phyloP scores from a whole-genome alignment of 2,329 filamentous ascomycete species.

The Massarina eburnea region DNA sequence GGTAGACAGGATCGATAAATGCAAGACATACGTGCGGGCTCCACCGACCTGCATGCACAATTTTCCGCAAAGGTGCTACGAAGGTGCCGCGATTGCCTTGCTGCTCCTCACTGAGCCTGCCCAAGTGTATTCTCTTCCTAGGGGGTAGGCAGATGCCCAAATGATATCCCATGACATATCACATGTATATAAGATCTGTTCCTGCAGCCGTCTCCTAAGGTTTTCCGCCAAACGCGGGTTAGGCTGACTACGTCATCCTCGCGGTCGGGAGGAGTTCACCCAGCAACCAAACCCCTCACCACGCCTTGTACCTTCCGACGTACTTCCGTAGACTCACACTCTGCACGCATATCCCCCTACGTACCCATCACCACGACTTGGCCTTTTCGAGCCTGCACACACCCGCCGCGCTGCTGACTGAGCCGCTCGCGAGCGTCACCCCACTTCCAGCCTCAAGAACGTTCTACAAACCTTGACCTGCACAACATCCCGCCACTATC shows the following conservation, averaged over 20 bases:
- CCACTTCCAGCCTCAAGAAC: slow-evolving; percentile 8
- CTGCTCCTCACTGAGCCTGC: too few relatives aligned
- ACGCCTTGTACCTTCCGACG: background rate
- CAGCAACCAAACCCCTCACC: background rate
- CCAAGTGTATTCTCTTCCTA: too few relatives aligned
- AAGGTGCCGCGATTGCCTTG: too few relatives aligned
- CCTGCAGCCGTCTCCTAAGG: background rate
- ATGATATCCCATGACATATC: background rate
- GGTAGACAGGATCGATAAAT: too few relatives aligned
- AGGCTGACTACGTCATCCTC: background rate
- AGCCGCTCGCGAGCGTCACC: slow-evolving; percentile 5
- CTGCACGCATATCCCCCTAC: background rate
- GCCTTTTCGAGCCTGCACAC: background rate
- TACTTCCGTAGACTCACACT: background rate
- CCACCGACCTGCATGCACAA: too few relatives aligned
- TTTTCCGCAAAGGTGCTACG: too few relatives aligned
- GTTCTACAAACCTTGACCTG: slow-evolving; percentile 3
- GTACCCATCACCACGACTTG: background rate
- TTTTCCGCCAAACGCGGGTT: background rate
- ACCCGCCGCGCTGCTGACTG: background rate
- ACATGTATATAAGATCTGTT: background rate
- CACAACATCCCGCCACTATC: slow-evolving; percentile 1
- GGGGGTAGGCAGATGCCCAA: too few relatives aligned
- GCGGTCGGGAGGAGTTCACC: too few relatives aligned
- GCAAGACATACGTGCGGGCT: too few relatives aligned